Evolutionary conservation across 352 stramenopile species (phyloP), one percentile per base, ranked within the genome.

Genomic region (Nothophytophthora sp.): DNA sequence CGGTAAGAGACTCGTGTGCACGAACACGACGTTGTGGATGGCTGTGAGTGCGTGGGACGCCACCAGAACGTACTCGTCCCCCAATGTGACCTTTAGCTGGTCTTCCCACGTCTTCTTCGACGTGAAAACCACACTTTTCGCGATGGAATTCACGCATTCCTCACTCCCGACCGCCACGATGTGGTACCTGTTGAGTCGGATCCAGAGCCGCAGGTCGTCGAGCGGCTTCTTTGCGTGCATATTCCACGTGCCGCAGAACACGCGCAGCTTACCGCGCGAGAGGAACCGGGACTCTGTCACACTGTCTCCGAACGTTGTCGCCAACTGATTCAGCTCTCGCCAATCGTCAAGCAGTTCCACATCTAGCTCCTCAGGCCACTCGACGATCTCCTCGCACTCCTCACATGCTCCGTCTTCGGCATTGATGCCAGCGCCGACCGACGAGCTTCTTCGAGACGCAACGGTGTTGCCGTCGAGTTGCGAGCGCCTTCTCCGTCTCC

Each of bases 1-100:
- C 20, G 86, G 81, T 11, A 95, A 59, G 20, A 95, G 35, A 50
- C 83, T 93, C 15, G 81, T 76, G 55, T 97, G 90, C n/a, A 85
- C 86, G 73, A 98, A 98, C 13, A 99, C 74, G 20, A 86, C 73
- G 50, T 98, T 94, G 60, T 98, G 95, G 47, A 98, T 97, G 16
- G 92, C 94, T 15, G 93, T 96, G 18, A 98, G 72, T 16, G 88
- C 82, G 55, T 98, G 92, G 0, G 92, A 81, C 10, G 86, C 77
- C 48, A 99, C 65, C 16, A 95, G 75, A 37, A 97, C 67, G 66
- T 97, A 98, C 9, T 94, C 64, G 0, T 76, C 60, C 55, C 91
- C 66, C 55, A 97, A 50, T 45, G 81, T 59, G 4, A 63, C 60
- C 22, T 51, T 74, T 5, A 93, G 49, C 40, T 84, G 59, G 68